Base-by-base conservation (phyloP, 345 rosid species). In the Brassica incana region DNA sequence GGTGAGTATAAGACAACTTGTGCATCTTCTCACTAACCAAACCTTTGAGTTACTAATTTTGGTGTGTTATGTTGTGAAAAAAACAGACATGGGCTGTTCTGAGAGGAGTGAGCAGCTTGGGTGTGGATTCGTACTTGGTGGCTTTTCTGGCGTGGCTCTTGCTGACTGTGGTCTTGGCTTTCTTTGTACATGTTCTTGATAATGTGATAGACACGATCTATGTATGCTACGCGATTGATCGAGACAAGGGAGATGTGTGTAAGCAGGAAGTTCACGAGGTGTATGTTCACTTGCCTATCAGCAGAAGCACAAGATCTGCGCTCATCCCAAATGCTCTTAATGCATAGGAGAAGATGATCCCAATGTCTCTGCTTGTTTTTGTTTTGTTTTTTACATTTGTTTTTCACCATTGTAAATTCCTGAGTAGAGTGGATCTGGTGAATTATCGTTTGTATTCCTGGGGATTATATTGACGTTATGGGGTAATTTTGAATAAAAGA, bases 251-350 rank as follows among this genome's bases (percentile, higher is more conserved):
- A 15, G 99, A 91, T 72, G 98, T 91, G 27, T 88, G 87, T 78
- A 95, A 89, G 81, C 89, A 88, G 65, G 93, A 92, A 65, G 96
- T 91, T 72, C 96, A 95, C 36, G 97, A 91, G 77, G 96, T 95
- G 23, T 95, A 95, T 69, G 90, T 88, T 71, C 87, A 85, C 29
- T 83, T 95, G 48, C 98, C 96, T 2, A 81, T 88, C 78, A 89
- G 90, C 73, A 79, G 94, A 84, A 92, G 84, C 85, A 69, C 81
- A 36, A 86, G 90, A 77, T 56, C 89, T 0, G 8, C 86, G 3
- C 69, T 74, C 27, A 72, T 77, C 50, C 85, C 90, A 0, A 68
- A 72, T 58, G 77, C 86, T 50, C 67, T 78, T 6, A 81, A 65
- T 85, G 91, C 80, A 48, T 94, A 83, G 84, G 63, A 78, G 84